Evolutionary conservation across 257 asterid species (phyloP).

Genomic region (Solanum habrochaites): DNA sequence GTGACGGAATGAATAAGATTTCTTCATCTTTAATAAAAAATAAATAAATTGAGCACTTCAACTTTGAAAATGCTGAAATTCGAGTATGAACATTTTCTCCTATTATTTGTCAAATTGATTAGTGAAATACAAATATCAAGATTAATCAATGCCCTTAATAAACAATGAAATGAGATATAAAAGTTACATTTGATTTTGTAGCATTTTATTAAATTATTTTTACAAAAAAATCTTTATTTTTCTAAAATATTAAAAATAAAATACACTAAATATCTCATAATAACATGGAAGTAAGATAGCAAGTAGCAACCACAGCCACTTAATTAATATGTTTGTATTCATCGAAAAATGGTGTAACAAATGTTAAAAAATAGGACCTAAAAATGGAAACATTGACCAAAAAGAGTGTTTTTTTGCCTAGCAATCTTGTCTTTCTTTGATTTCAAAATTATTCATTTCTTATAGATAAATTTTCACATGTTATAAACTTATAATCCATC

Average conservation of each 20-base stretch:
- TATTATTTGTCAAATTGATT: background rate
- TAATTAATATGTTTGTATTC: background rate
- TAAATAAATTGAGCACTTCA: background rate
- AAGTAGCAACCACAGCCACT: background rate
- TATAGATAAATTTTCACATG: background rate
- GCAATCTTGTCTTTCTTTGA: background rate
- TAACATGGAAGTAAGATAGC: background rate
- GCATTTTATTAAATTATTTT: background rate
- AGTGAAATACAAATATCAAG: background rate
- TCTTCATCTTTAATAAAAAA: background rate
- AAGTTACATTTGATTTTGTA: background rate
- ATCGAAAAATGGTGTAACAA: background rate
- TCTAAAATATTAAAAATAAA: background rate
- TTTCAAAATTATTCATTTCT: background rate
- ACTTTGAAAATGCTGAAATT: background rate
- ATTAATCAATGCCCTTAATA: background rate
- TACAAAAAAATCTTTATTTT: background rate
- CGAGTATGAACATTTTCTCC: background rate
- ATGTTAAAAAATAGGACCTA: background rate
- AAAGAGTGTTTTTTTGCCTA: background rate
- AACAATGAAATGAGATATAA: background rate
- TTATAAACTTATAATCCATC: background rate
- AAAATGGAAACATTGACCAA: background rate
- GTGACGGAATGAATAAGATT: background rate
- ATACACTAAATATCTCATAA: background rate